Base-by-base conservation (phyloP, 2,329 filamentous ascomycete species). In the Raffaelea albimanens region DNA sequence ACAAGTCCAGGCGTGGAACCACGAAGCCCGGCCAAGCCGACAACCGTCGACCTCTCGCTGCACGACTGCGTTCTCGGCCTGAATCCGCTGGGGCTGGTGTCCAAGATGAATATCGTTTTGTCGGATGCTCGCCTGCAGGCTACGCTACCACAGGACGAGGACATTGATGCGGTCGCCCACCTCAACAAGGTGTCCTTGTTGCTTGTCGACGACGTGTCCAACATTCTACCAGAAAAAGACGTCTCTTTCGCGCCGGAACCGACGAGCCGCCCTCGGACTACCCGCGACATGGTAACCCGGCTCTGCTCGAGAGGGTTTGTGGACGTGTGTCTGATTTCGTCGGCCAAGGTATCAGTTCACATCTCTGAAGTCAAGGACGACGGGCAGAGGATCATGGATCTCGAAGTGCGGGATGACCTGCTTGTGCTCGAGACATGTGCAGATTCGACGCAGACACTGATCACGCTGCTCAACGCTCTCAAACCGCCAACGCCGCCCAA, bases 371-470 rank as follows among this genome's bases (percentile, higher is more conserved):
- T 3, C 14, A 40, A 19, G 11, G 29, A 18, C 3, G 75, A 81
- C 33, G 77, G 73, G 1, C 73, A 80, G 25, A 84, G 82, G 53
- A 76, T 80, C 38, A 65, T 96, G 14, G 83, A 93, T 55, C 73
- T 96, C 1, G 87, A 95, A 53, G 69, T 97, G 42, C 80, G 80
- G 51, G 90, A 95, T 58, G 85, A 95, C 54, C 73, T 98, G 1
- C 72, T 98, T 46, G 83, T 98, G 31, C 68, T 98, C 7, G 93
- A 98, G 64, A 94, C 90, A 1, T 98, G 94, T 58, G 93, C 93
- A 25, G 93, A 98, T 64, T 98, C 93, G 2, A 97, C 89, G 0
- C 89, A 96, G 62, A 98, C 93, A 0, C 73, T 98, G 14, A 83
- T 95, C 45, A 75, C 78, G 2, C 75, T 95, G 39, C 67, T 90